Evolutionary conservation across 1,139 yeast species (phyloP).

Genomic region (Taphrina pruni): DNA sequence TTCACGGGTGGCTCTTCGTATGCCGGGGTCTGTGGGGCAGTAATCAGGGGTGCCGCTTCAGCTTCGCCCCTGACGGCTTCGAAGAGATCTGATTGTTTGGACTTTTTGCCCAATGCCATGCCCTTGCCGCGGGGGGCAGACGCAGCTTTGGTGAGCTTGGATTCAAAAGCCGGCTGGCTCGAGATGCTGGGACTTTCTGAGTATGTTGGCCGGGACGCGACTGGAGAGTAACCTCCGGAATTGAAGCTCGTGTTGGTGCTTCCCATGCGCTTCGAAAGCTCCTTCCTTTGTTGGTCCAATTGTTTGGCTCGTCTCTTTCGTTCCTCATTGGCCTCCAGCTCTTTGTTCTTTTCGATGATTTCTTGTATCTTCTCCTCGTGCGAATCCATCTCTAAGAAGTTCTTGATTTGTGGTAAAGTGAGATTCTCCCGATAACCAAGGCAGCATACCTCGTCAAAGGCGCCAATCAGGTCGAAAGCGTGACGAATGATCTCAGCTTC

Average conservation of each 20-base stretch:
- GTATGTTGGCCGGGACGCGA: slow-evolving; percentile 44
- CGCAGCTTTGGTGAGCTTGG: slow-evolving; percentile 41
- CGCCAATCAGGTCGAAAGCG: slow-evolving; percentile 86
- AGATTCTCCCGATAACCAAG: slow-evolving; percentile 91
- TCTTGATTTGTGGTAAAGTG: slow-evolving; percentile 79
- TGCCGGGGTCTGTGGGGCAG: slow-evolving; percentile 48
- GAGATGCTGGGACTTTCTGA: slow-evolving; percentile 47
- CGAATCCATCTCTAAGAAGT: slow-evolving; percentile 95
- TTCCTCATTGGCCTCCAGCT: slow-evolving; percentile 95
- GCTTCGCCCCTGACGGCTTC: slow-evolving; percentile 56
- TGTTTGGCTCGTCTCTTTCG: slow-evolving; percentile 95
- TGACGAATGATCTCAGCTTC: slow-evolving; percentile 82
- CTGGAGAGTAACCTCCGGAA: slow-evolving; percentile 43
- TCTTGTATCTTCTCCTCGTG: slow-evolving; percentile 99
- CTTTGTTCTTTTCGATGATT: slow-evolving; percentile 91
- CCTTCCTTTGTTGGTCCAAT: slow-evolving; percentile 76
- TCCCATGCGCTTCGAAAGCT: slow-evolving; percentile 66
- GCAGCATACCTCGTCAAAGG: slow-evolving; percentile 91
- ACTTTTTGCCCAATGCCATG: slow-evolving; percentile 77
- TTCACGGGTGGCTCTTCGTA: slow-evolving; percentile 47
- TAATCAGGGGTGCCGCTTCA: slow-evolving; percentile 51
- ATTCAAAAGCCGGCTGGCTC: slow-evolving; percentile 46
- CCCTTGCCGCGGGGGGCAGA: slow-evolving; percentile 69
- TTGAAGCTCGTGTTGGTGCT: slow-evolving; percentile 40
- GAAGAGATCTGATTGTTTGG: slow-evolving; percentile 52